Evolutionary conservation across 2,329 filamentous ascomycete species (phyloP), one percentile per base, ranked within the genome.

Genomic region (Cladophialophora chaetospira): DNA sequence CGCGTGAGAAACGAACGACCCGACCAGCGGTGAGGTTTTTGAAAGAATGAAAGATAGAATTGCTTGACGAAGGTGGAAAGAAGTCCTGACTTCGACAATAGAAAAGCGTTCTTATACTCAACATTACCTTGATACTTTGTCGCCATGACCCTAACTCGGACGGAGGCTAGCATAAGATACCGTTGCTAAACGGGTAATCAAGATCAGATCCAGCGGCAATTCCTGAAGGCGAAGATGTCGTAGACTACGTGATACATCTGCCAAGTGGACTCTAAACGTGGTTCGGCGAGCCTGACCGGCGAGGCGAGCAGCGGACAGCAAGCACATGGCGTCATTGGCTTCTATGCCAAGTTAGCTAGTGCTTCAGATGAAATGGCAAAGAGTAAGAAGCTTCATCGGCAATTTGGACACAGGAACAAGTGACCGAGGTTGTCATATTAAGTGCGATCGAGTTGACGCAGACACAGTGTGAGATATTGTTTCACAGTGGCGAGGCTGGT

Each of bases 1-100:
- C 62, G 57, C 54, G 26, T 43, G 47, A 57, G 57, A 57, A 63
- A 63, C 19, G 59, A 58, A 60, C 33, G 48, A 43, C 58, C 62
- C 62, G 62, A 61, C 62, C 62, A 56, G 62, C 62, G 62, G 62
- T 50, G 50, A 43, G 47, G 53, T 33, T 35, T 47, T 42, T 21
- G 21, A 19, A 44, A 44, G 23, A 26, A 40, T 55, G 43, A 58
- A 44, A 54, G 2, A n/a, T 28, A 17, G 35, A 46, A 29, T 52
- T 21, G 36, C 13, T 23, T 35, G 52, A 53, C 19, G 21, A 50
- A 28, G 38, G 44, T 38, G 44, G n/a, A 15, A 35, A 19, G 45
- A 36, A 44, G 3, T n/a, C 17, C 19, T 13, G 17, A 31, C 10
- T 21, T 2, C 8, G 28, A 33, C n/a, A 15, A 36, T 13, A 31